Percentiles rank a stretch among this genome's conserved stretches.
Conservation (phyloP, 352 stramenopile species). For the Pythium aristosporum region DNA sequence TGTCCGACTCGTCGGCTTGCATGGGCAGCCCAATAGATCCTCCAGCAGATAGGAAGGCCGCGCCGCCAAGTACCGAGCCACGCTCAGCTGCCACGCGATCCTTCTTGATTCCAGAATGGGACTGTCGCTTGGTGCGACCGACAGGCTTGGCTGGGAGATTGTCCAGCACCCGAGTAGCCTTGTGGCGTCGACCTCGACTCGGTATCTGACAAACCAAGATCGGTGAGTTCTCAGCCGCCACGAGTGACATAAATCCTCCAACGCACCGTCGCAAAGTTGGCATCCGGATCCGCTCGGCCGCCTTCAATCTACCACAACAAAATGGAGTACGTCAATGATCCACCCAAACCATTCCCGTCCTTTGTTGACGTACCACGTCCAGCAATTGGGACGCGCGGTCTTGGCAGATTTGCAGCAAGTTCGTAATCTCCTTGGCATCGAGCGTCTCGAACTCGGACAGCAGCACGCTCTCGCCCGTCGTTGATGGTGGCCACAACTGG, state of each 20-base stretch:
- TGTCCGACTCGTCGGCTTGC: not conserved
- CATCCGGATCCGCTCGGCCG: slow-evolving; percentile 59
- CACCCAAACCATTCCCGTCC: not conserved
- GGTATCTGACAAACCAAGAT: not conserved
- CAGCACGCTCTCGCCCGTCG: slow-evolving; percentile 48
- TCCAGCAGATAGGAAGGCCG: not conserved
- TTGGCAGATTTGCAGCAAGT: slow-evolving; percentile 73
- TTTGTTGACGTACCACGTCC: slow-evolving; percentile 49
- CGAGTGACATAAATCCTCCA: not conserved
- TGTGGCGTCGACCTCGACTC: slow-evolving; percentile 12
- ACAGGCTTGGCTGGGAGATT: slow-evolving; percentile 3
- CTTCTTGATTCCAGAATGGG: slow-evolving; percentile 9
- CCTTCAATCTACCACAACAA: slow-evolving; percentile 49
- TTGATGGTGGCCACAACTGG: slow-evolving; percentile 59
- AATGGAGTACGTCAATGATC: not conserved
- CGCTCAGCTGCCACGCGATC: slow-evolving; percentile 13
- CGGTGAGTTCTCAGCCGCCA: not conserved
- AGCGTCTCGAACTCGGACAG: slow-evolving; percentile 73
- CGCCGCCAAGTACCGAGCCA: slow-evolving; percentile 6
- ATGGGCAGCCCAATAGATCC: not conserved
- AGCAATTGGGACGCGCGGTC: slow-evolving; percentile 69
- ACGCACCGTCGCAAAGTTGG: slow-evolving; percentile 58
- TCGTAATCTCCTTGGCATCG: slow-evolving; percentile 54
- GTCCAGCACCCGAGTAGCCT: slow-evolving; percentile 11
- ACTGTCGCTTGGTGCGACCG: slow-evolving; percentile 7